Evolutionary conservation across 2,329 filamentous ascomycete species (phyloP), one percentile per base, ranked within the genome.

Genomic region (Calycina marina): DNA sequence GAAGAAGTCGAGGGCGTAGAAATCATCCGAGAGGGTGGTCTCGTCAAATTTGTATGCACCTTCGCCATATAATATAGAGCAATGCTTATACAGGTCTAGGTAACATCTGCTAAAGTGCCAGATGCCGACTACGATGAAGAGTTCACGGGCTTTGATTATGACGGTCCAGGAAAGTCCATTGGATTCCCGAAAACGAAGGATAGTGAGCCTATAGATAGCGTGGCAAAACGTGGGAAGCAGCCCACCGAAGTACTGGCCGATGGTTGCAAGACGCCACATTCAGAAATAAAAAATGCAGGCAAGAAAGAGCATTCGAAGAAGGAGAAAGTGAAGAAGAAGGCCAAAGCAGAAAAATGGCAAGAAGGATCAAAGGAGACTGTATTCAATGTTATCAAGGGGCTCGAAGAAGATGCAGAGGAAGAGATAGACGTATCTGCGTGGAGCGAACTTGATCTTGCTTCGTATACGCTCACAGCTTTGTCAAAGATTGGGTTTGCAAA

Each of bases 1-100:
- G 85, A 98, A 49, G 86, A 96, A 48, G 77, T 96, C 28, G 82
- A 93, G 11, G 84, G 82, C 31, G 82, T 98, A 1, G 81, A 93
- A 17, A 66, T 98, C n/a, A 62, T 93, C 25, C 71, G 67, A 40
- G 65, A 77, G 17, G 73, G 72, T 5, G 58, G 64, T 32, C 64
- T 59, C 4, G 56, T 77, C 16, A 61, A 67, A 47, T 77, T 77
- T 55, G 58, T 76, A 45, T 35, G 58, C 51, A 30, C 14, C 18
- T 16, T 5, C 10, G 18, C n/a, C 29, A 34, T 12, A 11, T 12
- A 20, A 13, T 3, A 12, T 15, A 26, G 15, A 13, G 18, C 14
- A 34, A 20, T 34, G 26, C 35, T 48, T 35, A 38, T n/a, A 30
- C n/a, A 14, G 30, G 30, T 25, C 5, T 41, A 49, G 48, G 40